Evolutionary conservation across 345 rosid species (phyloP), one percentile per base, ranked within the genome.

Genomic region (Eucalyptus cloeziana): DNA sequence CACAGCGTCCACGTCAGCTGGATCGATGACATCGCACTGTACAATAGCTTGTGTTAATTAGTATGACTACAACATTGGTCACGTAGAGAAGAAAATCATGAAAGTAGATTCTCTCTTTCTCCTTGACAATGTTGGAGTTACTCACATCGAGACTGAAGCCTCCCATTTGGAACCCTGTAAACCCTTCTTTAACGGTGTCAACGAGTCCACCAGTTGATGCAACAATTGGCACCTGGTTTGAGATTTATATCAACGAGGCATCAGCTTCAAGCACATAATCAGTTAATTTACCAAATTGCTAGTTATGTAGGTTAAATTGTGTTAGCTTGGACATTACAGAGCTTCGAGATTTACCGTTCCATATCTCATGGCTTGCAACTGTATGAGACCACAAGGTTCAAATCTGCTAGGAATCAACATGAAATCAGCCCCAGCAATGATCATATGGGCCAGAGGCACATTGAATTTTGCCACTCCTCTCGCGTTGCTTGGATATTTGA

Each of bases 331-430:
- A 58, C 33, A 62, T 58, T 33, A n/a, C 47, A 76, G 47, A 40
- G 47, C 47, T 37, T 22, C 15, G 7, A 40, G 27, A 76, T 47
- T 87, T 94, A 94, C 98, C n/a, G 99, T 97, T 95, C 99, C 99
- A 91, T 96, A 98, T 92, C 98, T 94, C 99, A 97, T 97, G 47
- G 99, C 98, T 37, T 98, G 99, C 88, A 98, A 87, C 91, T 97
- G 99, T 89, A 98, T 97, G 91, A 98, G 98, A 91, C 99, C 99
- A 27, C 99, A 98, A 5, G 99, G 99, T 91, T 98, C 99, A 80
- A 98, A 98, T 92, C 99, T 94, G 89, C 99, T 98, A 1, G 98
- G 98, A 89, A 96, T 56, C 90, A 98, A 86, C 90, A 98, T 94
- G 91, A 93, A 98, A 91, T 96, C 99, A 87, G 98, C 98, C 51